Conservation (phyloP, 108 stramenopile genomes). For the Cyclotella sp. region DNA sequence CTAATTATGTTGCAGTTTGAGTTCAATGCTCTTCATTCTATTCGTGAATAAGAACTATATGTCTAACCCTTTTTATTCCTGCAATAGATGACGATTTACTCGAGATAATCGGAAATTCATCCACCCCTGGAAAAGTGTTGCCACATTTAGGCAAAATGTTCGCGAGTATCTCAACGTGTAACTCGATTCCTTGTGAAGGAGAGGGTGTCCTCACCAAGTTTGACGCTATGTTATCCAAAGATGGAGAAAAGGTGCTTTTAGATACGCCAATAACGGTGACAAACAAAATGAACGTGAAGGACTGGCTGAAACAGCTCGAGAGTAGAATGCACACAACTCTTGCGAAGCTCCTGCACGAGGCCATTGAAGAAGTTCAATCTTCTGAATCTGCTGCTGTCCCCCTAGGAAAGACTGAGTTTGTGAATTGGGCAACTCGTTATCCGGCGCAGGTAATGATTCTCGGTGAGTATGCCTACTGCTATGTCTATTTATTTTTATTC, state of each 20-base stretch:
- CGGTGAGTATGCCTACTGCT: conserved; percentile 10
- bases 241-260: conserved; percentile 94
- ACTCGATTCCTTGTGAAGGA: conserved; percentile 55
- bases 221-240: conserved; percentile 93
- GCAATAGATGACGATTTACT: conserved; percentile 94
- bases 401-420: conserved; percentile 65
- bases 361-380: conserved; percentile 75
- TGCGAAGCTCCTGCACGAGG: conserved; percentile 80
- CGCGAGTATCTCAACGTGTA: conserved; percentile 83
- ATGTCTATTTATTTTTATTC: neutral
- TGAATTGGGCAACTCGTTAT: conserved; percentile 86
- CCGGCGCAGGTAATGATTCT: conserved; percentile 96
- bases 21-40: neutral
- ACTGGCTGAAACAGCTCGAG: conserved; percentile 94
- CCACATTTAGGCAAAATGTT: conserved; percentile 98
- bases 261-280: conserved; percentile 73
- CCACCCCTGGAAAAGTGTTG: conserved; percentile 93
- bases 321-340: conserved; percentile 91
- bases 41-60: neutral
- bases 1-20: neutral
- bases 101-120: conserved; percentile 95
- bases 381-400: conserved; percentile 33
- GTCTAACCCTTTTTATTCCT: neutral
- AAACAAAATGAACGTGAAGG: conserved; percentile 82
- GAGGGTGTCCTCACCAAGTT: conserved; percentile 71